Conservation (phyloP, 176 grass and related monocot genomes). For the Oryza officinalis region DNA sequence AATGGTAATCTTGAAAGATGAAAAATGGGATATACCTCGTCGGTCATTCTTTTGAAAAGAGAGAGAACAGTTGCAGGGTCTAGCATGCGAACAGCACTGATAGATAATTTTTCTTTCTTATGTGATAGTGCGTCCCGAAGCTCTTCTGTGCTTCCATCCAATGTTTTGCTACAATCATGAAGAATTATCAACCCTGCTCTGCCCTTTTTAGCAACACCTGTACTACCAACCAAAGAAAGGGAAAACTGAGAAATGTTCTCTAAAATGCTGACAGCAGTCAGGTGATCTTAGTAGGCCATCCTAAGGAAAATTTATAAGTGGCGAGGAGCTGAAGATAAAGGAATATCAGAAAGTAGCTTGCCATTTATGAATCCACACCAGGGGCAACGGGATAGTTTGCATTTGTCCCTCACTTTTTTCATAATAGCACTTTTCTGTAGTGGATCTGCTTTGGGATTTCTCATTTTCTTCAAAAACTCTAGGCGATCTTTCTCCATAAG, state of each 20-base stretch:
- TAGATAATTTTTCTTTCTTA: slow-evolving; percentile 64
- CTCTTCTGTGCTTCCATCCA: slow-evolving; percentile 68
- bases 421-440: slow-evolving; percentile 60
- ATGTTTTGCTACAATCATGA: slow-evolving; percentile 79
- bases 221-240: slow-evolving; percentile 45
- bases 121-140: slow-evolving; percentile 56
- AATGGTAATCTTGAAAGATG: slow-evolving; percentile 3
- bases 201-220: slow-evolving; percentile 87
- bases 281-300: not conserved
- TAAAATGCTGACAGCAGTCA: slow-evolving; percentile 11
- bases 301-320: not conserved
- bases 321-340: not conserved
- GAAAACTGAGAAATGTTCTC: not conserved
- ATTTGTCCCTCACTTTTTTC: slow-evolving; percentile 92
- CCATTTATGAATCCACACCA: slow-evolving; percentile 82
- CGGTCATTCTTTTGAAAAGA: slow-evolving; percentile 83
- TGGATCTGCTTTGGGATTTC: slow-evolving; percentile 65
- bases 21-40: slow-evolving; percentile 59
- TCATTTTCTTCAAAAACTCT: slow-evolving; percentile 88
- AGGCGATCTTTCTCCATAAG: slow-evolving; percentile 62
- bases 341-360: slow-evolving; percentile 33
- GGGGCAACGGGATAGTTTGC: slow-evolving; percentile 78
- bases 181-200: slow-evolving; percentile 52
- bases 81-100: slow-evolving; percentile 49
- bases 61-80: slow-evolving; percentile 62